Percentiles rank a stretch among this genome's conserved stretches.
phyloP scores from a whole-genome alignment of 345 rosid genomes.

The Populus pruinosa region DNA sequence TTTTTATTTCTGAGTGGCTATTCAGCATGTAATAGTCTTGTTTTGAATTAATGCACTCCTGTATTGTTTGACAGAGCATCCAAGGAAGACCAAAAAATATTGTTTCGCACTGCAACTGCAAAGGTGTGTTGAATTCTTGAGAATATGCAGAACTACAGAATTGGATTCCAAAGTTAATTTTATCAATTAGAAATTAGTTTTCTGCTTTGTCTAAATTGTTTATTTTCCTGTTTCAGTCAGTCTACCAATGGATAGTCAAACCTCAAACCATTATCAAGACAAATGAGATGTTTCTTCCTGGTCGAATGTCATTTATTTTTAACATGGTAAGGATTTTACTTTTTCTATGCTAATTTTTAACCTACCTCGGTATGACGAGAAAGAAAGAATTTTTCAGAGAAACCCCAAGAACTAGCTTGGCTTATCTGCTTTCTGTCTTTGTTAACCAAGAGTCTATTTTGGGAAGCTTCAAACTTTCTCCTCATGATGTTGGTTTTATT shows the following conservation, averaged over 20 bases:
- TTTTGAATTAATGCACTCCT: background rate
- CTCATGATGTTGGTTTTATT: too few species aligned
- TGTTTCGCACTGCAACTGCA: conserved; percentile 81
- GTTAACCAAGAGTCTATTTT: too few species aligned
- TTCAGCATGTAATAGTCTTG: background rate
- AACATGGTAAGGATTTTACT: conserved; percentile 53
- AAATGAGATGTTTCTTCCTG: conserved; percentile 96
- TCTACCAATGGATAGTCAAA: conserved; percentile 88
- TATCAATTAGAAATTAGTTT: background rate
- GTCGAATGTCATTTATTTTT: conserved; percentile 81
- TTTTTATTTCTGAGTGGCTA: background rate
- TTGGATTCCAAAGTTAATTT: background rate
- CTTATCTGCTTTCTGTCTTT: background rate
- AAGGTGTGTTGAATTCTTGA: conserved; percentile 46
- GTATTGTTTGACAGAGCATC: conserved; percentile 37
- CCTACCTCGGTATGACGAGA: too few species aligned
- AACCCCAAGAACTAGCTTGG: too few species aligned
- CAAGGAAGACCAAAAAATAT: conserved; percentile 73
- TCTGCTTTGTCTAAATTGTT: conserved; percentile 3
- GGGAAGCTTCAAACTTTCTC: too few species aligned
- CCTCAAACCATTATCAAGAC: conserved; percentile 81
- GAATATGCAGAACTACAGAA: background rate
- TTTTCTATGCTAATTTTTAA: conserved; percentile 2
- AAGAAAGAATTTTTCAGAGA: too few species aligned
- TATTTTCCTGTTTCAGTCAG: conserved; percentile 51